phyloP scores from a whole-genome alignment of 1,139 yeast species.

The Suhomyces yuchorum region DNA sequence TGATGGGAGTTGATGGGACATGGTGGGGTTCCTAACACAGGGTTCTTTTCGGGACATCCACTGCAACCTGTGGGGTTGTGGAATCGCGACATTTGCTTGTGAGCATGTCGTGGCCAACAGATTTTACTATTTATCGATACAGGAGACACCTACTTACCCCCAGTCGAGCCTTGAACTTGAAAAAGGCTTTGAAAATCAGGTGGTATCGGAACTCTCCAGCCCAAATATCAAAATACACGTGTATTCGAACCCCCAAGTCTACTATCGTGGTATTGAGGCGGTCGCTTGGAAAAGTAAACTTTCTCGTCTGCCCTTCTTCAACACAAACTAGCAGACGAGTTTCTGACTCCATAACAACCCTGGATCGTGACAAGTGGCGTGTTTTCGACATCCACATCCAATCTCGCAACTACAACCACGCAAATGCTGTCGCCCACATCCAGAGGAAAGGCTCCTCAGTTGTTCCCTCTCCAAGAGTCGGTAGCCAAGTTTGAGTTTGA shows the following conservation, averaged over 20 bases:
- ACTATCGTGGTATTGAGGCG: not conserved
- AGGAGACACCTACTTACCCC: slow-evolving; percentile 3
- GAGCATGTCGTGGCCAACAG: slow-evolving; percentile 9
- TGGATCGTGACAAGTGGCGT: not conserved
- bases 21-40: too few relatives aligned
- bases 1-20: too few relatives aligned
- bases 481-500: slow-evolving; percentile 38
- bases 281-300: not conserved
- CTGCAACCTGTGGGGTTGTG: slow-evolving; percentile 1
- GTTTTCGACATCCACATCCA: not conserved
- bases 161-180: not conserved
- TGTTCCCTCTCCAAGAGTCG: slow-evolving; percentile 37
- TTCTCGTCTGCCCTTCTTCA: not conserved
- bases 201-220: not conserved
- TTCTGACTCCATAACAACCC: not conserved
- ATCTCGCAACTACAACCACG: not conserved
- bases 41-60: not conserved
- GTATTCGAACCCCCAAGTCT: not conserved
- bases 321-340: not conserved
- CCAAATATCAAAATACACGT: not conserved
- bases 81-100: slow-evolving; percentile 8
- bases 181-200: not conserved
- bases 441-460: slow-evolving; percentile 27
- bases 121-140: slow-evolving; percentile 7
- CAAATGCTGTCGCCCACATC: slow-evolving; percentile 2